These are phyloP conservation scores for Aspergillus spinulosporus DNA, from an alignment of 2,329 filamentous ascomycete genomes.

Conservation along the genomic window DNA sequence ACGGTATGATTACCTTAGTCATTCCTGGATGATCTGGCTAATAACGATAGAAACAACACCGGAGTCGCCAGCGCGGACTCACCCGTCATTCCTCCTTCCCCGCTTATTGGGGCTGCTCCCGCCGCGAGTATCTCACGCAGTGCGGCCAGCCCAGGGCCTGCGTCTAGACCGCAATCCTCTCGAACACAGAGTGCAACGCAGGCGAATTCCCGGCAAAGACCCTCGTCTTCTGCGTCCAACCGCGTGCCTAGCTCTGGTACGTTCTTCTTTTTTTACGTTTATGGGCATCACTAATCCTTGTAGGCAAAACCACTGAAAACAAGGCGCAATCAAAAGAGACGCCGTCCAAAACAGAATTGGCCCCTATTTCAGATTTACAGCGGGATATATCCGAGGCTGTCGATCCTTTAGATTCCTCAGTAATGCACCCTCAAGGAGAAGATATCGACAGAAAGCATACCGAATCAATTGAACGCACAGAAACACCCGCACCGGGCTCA, in stretches of 20 bases:
- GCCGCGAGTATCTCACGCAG: slow-evolving; percentile 63
- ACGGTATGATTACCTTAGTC: slow-evolving; percentile 54
- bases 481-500: slow-evolving; percentile 22
- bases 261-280: slow-evolving; percentile 23
- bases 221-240: slow-evolving; percentile 61
- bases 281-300: not conserved
- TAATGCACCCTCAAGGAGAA: slow-evolving; percentile 36
- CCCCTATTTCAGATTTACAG: slow-evolving; percentile 33
- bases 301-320: slow-evolving; percentile 48
- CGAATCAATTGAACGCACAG: slow-evolving; percentile 39
- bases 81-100: slow-evolving; percentile 72
- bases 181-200: slow-evolving; percentile 72
- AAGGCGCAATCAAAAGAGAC: slow-evolving; percentile 57
- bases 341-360: slow-evolving; percentile 29
- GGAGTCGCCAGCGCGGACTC: slow-evolving; percentile 59
- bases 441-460: slow-evolving; percentile 34
- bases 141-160: slow-evolving; percentile 62
- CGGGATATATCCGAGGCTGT: slow-evolving; percentile 30
- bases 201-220: slow-evolving; percentile 58
- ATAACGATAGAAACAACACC: slow-evolving; percentile 46
- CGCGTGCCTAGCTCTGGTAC: slow-evolving; percentile 57
- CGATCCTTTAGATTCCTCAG: slow-evolving; percentile 20
- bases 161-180: slow-evolving; percentile 64
- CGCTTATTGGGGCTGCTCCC: slow-evolving; percentile 66
- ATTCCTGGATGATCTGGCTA: not conserved